Conservation (phyloP, 2,329 filamentous ascomycete genomes). For the Dactylellina cionopaga region DNA sequence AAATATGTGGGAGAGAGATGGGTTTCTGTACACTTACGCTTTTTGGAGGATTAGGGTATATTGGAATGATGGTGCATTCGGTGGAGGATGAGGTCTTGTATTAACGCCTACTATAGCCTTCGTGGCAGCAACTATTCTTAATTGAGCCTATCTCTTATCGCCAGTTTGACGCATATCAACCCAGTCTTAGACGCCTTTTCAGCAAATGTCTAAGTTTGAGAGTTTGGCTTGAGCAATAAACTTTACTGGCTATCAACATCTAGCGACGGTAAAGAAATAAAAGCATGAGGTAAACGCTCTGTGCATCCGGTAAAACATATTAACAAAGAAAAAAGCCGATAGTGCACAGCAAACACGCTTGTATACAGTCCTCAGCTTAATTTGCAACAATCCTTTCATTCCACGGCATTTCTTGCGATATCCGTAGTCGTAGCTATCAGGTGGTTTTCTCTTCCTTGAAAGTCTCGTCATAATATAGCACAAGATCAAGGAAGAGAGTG, state of each 20-base stretch:
- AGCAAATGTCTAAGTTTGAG: background rate
- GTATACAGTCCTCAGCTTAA: too few relatives aligned
- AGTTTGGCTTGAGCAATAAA: too few relatives aligned
- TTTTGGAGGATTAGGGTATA: background rate
- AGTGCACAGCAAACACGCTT: too few relatives aligned
- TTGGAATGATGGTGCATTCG: background rate
- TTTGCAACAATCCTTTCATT: too few relatives aligned
- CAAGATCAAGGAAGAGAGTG: background rate
- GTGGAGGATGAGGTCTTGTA: background rate
- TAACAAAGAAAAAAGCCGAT: too few relatives aligned
- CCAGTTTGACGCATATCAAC: too few relatives aligned
- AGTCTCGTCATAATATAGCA: background rate
- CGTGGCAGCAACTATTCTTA: constrained; percentile 1
- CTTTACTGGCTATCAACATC: too few relatives aligned
- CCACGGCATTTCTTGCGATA: background rate
- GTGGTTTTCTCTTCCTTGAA: background rate
- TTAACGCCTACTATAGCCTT: constrained; percentile 1
- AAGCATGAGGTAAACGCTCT: too few relatives aligned
- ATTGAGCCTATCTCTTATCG: too few relatives aligned
- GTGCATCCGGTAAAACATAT: too few relatives aligned
- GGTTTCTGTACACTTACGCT: constrained; percentile 10
- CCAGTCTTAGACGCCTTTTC: background rate
- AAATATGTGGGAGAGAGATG: background rate
- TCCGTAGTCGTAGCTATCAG: background rate
- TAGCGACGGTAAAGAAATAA: too few relatives aligned